phyloP scores from a whole-genome alignment of 2,329 filamentous ascomycete genomes.

The Aspergillus proliferans region DNA sequence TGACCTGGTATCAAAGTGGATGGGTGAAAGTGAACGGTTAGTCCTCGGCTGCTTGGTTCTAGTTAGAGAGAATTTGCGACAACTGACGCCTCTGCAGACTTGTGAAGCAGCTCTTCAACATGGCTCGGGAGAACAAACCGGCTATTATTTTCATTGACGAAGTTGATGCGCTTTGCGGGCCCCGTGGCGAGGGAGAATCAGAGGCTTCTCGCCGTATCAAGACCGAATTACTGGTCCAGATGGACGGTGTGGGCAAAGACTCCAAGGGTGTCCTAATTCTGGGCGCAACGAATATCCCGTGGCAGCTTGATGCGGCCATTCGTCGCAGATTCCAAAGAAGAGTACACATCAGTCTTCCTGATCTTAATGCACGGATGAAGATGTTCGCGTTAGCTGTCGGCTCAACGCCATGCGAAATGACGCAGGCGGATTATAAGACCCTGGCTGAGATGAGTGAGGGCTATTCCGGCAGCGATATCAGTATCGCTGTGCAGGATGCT shows the following conservation, averaged over 20 bases:
- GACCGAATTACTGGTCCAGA: conserved; percentile 95
- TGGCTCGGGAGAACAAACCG: conserved; percentile 96
- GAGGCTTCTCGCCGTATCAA: conserved; percentile 97
- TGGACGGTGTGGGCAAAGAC: conserved; percentile 98
- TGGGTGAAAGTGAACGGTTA: conserved; percentile 97
- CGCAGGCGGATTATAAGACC: conserved; percentile 68
- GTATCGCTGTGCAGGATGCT: conserved; percentile 90
- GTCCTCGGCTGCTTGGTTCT: conserved; percentile 13
- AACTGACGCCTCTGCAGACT: conserved; percentile 50
- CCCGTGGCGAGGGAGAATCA: conserved; percentile 88
- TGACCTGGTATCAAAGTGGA: conserved; percentile 98
- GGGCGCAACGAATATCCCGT: conserved; percentile 96
- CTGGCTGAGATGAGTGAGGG: conserved; percentile 80
- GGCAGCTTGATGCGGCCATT: conserved; percentile 96
- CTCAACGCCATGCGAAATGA: conserved; percentile 79
- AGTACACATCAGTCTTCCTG: conserved; percentile 91
- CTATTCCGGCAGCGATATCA: conserved; percentile 94
- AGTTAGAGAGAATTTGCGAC: neutral
- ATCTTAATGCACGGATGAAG: conserved; percentile 75
- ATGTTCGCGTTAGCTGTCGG: conserved; percentile 98
- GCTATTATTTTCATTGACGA: conserved; percentile 99
- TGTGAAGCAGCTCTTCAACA: conserved; percentile 93
- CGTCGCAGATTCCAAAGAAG: conserved; percentile 90
- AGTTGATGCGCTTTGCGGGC: conserved; percentile 92
- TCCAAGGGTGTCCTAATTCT: conserved; percentile 89